Evolutionary conservation across 441 rosid species (phyloP).

Genomic region (Gossypium davidsonii): DNA sequence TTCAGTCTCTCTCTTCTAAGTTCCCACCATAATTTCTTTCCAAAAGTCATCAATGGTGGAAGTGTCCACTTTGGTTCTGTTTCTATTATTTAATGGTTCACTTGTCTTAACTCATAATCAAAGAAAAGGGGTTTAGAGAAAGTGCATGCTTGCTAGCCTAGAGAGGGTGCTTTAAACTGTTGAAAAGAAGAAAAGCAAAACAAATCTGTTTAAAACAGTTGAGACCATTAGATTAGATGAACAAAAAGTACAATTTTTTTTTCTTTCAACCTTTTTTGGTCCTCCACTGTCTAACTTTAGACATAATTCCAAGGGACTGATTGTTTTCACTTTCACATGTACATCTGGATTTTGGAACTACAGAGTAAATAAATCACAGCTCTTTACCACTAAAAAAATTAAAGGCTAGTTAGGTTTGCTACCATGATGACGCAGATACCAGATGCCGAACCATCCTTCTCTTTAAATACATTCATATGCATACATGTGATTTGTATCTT

Average conservation of each 20-base stretch:
- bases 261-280: constrained; percentile 3
- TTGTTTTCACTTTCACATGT: constrained; percentile 5
- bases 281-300: constrained; percentile 1
- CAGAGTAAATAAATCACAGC: neutral
- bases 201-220: neutral
- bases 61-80: constrained; percentile 1
- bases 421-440: too few species aligned
- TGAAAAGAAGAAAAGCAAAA: neutral
- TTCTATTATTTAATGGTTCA: neutral
- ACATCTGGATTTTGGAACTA: neutral
- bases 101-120: constrained; percentile 2
- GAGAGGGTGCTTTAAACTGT: neutral
- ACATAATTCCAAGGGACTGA: neutral
- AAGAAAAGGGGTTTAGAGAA: neutral
- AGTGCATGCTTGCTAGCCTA: neutral
- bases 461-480: neutral
- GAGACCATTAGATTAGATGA: neutral
- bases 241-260: neutral
- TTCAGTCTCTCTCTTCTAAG: neutral
- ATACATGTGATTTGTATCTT: neutral
- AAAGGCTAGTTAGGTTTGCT: too few species aligned
- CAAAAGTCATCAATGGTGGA: constrained; percentile 7
- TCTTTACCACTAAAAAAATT: too few species aligned
- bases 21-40: neutral
- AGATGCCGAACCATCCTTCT: too few species aligned